Base-by-base conservation (phyloP, 2,329 filamentous ascomycete genomes). In the Trichoderma citrinoviride region DNA sequence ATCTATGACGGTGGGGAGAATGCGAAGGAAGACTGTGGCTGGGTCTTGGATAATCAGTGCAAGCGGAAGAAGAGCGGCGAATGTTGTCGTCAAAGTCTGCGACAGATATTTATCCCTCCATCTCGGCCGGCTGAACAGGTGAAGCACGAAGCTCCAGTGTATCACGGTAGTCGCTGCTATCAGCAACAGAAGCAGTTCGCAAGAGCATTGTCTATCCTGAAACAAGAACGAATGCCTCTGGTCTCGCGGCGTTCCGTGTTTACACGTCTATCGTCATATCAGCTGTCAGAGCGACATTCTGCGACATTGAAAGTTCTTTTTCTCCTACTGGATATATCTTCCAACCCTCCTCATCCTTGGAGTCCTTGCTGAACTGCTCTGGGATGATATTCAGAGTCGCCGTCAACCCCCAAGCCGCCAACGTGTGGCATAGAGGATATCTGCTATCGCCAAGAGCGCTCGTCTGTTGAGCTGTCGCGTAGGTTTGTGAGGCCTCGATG, bases 381-480 rank as follows among this genome's bases (percentile, higher is more conserved):
- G 53, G 53, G 25, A 64, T 52, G 40, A 57, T 33, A 19, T 64
- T 58, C 8, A 64, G 19, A 29, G 53, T 50, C 23, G 46, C 61
- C 19, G 61, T 64, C 23, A 64, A 64, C 17, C 61, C 53, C 61
- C 61, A 64, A 43, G 61, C 61, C 41, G 61, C 53, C 33, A 58
- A 19, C 25, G 53, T 64, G 14, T 61, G 23, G 57, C n/a, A 61
- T 43, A 50, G 27, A 5, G n/a, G n/a, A 29, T 29, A 37, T 33
- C n/a, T 43, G 33, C n/a, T 19, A 29, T 27, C 41, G 12, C 43
- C 57, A 14, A 29, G 21, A n/a, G 49, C 17, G 27, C 29, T 29
- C 44, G 46, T 23, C 21, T 60, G 56, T 29, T 27, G 29, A 19
- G 33, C 56, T 14, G 44, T 17, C 17, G 44, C 29, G 29, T 49